phyloP scores from a whole-genome alignment of 2,329 filamentous ascomycete species.

The Cladorrhinum sp. region DNA sequence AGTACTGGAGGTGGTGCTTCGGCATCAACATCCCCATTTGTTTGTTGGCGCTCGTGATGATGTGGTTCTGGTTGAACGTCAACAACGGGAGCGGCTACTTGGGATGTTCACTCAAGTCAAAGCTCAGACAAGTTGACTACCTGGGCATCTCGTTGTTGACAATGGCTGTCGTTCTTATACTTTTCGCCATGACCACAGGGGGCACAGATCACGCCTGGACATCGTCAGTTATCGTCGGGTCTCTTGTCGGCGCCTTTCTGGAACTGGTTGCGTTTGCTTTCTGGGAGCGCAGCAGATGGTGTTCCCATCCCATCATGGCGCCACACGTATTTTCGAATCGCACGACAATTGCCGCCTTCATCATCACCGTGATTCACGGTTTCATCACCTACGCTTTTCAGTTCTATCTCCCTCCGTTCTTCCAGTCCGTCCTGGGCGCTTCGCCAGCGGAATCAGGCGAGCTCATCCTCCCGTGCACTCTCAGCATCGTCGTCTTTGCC shows the following conservation, averaged over 20 bases:
- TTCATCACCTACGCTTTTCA: conserved; percentile 37
- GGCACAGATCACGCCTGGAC: conserved; percentile 22
- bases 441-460: conserved; percentile 34
- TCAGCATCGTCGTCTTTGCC: conserved; percentile 27
- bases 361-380: conserved; percentile 37
- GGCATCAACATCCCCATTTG: conserved; percentile 31
- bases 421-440: conserved; percentile 39
- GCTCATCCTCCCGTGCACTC: conserved; percentile 30
- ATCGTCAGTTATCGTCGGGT: conserved; percentile 13
- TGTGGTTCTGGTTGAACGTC: conserved; percentile 27
- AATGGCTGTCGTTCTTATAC: conserved; percentile 22
- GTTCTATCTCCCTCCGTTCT: conserved; percentile 46
- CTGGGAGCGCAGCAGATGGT: conserved; percentile 23
- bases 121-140: conserved; percentile 23
- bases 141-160: conserved; percentile 24
- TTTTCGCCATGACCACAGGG: conserved; percentile 23
- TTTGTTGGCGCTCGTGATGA: conserved; percentile 22
- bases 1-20: conserved; percentile 43
- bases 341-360: conserved; percentile 35
- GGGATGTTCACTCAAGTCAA: conserved; percentile 5
- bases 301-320: conserved; percentile 40
- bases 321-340: conserved; percentile 44
- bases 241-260: conserved; percentile 7
- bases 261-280: conserved; percentile 22
- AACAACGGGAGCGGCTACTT: conserved; percentile 16